These are phyloP conservation scores for Acarospora socialis DNA, from an alignment of 2,329 filamentous ascomycete genomes.

Conservation along the genomic window DNA sequence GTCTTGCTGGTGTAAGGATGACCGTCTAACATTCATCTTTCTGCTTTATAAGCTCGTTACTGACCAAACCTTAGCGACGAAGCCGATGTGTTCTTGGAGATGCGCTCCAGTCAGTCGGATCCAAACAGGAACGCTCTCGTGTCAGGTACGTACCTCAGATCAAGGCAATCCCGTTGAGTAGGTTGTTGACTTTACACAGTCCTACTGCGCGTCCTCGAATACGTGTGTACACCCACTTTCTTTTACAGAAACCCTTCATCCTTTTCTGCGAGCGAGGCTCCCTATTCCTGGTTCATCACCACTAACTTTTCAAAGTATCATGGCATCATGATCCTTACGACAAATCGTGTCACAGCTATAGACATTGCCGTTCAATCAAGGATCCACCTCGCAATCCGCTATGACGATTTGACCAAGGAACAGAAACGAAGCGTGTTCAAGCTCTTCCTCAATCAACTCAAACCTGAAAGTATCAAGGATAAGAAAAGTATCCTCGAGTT, in stretches of 20 bases:
- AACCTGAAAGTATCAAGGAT: conserved; percentile 2
- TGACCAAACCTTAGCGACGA: too few relatives aligned
- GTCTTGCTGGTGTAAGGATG: conserved; percentile 23
- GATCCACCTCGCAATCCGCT: conserved; percentile 17
- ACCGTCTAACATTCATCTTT: too few relatives aligned
- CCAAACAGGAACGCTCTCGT: too few relatives aligned
- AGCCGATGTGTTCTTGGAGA: conserved; percentile 21
- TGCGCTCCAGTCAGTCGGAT: conserved; percentile 8
- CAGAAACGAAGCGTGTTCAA: conserved; percentile 7
- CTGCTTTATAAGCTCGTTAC: too few relatives aligned
- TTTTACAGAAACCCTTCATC: too few relatives aligned
- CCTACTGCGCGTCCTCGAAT: conserved; percentile 9
- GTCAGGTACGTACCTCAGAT: too few relatives aligned
- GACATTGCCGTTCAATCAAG: conserved; percentile 17
- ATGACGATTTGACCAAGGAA: conserved; percentile 6
- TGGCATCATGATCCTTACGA: conserved; percentile 14
- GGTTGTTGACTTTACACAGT: conserved; percentile 6
- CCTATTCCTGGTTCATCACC: too few relatives aligned
- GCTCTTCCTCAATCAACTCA: conserved; percentile 8
- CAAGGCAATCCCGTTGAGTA: too few relatives aligned
- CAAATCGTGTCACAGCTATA: conserved; percentile 17
- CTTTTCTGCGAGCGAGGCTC: too few relatives aligned
- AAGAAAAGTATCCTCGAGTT: too few relatives aligned
- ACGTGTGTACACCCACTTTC: too few relatives aligned
- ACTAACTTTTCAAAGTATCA: conserved; percentile 13